Conservation (phyloP, 2,329 filamentous ascomycete species). For the Ceratocystis smalleyi region DNA sequence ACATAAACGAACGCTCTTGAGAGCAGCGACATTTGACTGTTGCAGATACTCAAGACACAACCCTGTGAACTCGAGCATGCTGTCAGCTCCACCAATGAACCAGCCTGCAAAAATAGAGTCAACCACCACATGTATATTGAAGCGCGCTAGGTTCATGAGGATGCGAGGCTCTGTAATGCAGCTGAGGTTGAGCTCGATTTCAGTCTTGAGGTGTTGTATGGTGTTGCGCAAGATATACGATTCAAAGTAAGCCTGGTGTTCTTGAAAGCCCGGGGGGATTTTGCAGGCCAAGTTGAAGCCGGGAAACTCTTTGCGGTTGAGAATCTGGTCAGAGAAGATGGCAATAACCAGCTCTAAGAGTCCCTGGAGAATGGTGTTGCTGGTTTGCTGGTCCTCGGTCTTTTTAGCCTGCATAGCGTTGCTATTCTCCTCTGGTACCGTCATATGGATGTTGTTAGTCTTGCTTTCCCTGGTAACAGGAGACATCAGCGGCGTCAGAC, state of each 20-base stretch:
- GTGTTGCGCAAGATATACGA: conserved; percentile 71
- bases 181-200: conserved; percentile 55
- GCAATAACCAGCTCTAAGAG: conserved; percentile 62
- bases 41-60: conserved; percentile 78
- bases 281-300: conserved; percentile 77
- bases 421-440: neutral
- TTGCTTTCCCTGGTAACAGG: conserved; percentile 19
- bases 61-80: conserved; percentile 72
- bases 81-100: conserved; percentile 79
- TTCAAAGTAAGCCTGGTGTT: conserved; percentile 90
- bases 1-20: conserved; percentile 86
- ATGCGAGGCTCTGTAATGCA: conserved; percentile 66
- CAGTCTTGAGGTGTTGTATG: conserved; percentile 52
- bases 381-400: conserved; percentile 38
- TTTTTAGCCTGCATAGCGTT: conserved; percentile 17
- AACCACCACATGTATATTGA: conserved; percentile 56
- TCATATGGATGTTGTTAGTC: neutral
- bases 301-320: conserved; percentile 75
- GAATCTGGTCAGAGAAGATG: conserved; percentile 73
- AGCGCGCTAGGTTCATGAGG: conserved; percentile 71
- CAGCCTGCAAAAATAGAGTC: conserved; percentile 92
- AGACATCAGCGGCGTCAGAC: conserved; percentile 47
- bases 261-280: conserved; percentile 79
- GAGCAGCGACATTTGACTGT: conserved; percentile 58
- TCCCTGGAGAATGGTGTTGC: conserved; percentile 57